Conservation (phyloP, 2,329 filamentous ascomycete genomes). For the Pseudogymnoascus sp. region DNA sequence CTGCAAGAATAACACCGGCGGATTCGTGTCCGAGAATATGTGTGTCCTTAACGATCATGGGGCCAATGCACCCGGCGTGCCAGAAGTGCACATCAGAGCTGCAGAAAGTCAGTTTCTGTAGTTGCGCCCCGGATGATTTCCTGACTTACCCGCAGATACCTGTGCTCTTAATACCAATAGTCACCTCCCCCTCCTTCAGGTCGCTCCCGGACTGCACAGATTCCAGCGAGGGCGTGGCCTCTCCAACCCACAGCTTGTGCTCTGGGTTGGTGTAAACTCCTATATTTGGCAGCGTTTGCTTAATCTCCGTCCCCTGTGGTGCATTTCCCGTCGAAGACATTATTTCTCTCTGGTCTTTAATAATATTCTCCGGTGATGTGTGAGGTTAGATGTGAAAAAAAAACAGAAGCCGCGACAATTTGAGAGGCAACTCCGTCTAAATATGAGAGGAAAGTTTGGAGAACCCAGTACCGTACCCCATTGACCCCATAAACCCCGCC, state of each 20-base stretch:
- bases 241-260: constrained; percentile 84
- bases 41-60: constrained; percentile 83
- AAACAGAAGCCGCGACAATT: background rate
- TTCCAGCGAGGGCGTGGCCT: constrained; percentile 69
- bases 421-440: background rate
- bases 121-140: background rate
- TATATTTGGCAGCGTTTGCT: constrained; percentile 74
- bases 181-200: constrained; percentile 77
- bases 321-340: constrained; percentile 11
- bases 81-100: constrained; percentile 96
- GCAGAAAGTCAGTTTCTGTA: constrained; percentile 14
- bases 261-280: constrained; percentile 92
- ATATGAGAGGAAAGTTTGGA: background rate
- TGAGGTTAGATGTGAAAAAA: background rate
- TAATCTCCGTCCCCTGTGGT: constrained; percentile 22
- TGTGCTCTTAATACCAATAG: constrained; percentile 83
- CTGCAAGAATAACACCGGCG: constrained; percentile 74
- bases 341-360: background rate
- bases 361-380: background rate
- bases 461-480: background rate
- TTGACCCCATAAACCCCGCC: background rate
- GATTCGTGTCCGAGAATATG: constrained; percentile 96
- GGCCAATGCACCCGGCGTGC: constrained; percentile 90
- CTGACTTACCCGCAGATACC: constrained; percentile 80
- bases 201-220: constrained; percentile 61